Conservation (phyloP, 2,329 filamentous ascomycete genomes). For the Fusarium anthophilum region DNA sequence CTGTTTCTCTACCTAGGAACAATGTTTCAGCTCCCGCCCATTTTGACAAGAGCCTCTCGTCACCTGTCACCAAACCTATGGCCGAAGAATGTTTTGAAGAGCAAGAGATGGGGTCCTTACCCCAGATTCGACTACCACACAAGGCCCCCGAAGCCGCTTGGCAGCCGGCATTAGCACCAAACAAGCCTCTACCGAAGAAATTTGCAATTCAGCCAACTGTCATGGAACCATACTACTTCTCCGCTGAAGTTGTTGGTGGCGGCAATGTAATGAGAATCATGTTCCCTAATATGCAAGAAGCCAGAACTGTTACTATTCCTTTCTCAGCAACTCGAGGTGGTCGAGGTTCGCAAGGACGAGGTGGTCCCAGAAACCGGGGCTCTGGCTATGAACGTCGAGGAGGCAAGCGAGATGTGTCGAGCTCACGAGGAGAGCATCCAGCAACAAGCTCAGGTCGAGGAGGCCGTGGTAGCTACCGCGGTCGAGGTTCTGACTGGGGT, state of each 20-base stretch:
- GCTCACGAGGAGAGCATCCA: constrained; percentile 42
- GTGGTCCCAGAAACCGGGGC: constrained; percentile 45
- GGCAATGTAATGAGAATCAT: constrained; percentile 51
- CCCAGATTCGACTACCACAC: constrained; percentile 73
- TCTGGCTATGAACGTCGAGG: constrained; percentile 44
- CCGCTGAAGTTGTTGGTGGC: constrained; percentile 46
- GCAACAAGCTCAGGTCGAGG: constrained; percentile 43
- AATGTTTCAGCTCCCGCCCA: constrained; percentile 13
- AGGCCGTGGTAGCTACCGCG: constrained; percentile 53
- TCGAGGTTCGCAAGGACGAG: constrained; percentile 40
- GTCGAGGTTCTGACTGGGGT: constrained; percentile 54
- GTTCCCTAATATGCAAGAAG: constrained; percentile 54
- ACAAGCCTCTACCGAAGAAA: constrained; percentile 63
- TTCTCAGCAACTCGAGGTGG: constrained; percentile 47
- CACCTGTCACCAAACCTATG: constrained; percentile 70
- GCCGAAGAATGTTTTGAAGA: constrained; percentile 84
- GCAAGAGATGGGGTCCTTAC: constrained; percentile 82
- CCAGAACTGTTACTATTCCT: constrained; percentile 52
- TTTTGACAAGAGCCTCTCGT: constrained; percentile 54
- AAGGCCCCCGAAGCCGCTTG: constrained; percentile 70
- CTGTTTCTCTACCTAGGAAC: constrained; percentile 71
- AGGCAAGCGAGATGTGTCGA: constrained; percentile 48
- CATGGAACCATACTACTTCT: constrained; percentile 49
- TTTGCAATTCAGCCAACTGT: constrained; percentile 55
- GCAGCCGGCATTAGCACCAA: constrained; percentile 64